phyloP scores from a whole-genome alignment of 495 filamentous ascomycete genomes.

The Hyaloscypha bicolor region DNA sequence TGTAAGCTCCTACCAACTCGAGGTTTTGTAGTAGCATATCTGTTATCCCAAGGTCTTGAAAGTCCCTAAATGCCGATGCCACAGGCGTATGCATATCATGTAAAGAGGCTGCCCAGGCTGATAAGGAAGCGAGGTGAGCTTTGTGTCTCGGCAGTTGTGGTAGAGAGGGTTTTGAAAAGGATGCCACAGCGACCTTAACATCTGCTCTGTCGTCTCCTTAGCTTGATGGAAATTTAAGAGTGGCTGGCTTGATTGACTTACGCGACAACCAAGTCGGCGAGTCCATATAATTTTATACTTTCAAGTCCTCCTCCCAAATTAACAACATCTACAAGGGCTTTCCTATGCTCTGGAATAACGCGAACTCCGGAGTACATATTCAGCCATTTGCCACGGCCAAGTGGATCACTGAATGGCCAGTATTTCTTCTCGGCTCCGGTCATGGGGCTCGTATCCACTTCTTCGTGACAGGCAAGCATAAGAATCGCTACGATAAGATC shows the following conservation, averaged over 20 bases:
- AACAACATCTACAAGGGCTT: constrained; percentile 6
- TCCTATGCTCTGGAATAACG: constrained; percentile 8
- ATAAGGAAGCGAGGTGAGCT: background rate
- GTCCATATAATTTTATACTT: constrained; percentile 2
- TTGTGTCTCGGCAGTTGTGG: background rate
- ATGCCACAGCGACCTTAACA: background rate
- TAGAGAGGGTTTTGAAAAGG: background rate
- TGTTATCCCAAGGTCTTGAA: background rate
- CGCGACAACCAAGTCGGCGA: background rate
- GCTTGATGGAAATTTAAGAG: too few species aligned
- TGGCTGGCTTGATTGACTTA: constrained; percentile 3
- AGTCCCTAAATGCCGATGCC: background rate
- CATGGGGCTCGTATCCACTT: background rate
- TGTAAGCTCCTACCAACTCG: background rate
- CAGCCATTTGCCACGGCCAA: constrained; percentile 14
- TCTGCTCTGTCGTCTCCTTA: background rate
- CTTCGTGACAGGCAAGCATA: constrained; percentile 9
- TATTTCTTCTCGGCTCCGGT: background rate
- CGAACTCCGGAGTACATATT: constrained; percentile 14
- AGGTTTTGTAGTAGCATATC: background rate
- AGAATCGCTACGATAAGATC: constrained; percentile 13
- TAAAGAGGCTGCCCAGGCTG: background rate
- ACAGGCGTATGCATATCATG: background rate
- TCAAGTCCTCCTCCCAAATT: constrained; percentile 16
- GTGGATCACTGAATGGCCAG: constrained; percentile 14